Evolutionary conservation across 1,284 basidiomycete species (phyloP), one percentile per base, ranked within the genome.

Genomic region (Ceratobasidium papillatum): DNA sequence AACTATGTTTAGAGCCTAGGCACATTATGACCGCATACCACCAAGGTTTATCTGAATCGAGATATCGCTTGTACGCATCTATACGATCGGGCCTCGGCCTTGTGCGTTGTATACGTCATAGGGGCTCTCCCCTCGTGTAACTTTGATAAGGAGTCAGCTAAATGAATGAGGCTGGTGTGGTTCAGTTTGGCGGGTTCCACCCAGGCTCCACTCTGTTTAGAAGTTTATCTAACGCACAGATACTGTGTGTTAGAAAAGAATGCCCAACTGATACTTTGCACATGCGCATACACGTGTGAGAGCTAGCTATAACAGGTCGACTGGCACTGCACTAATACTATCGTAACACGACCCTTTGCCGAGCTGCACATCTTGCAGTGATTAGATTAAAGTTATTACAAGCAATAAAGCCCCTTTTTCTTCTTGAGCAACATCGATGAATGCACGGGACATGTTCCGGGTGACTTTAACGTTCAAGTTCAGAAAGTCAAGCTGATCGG

Each of bases 351-450:
- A 36, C 58, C 58, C 58, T 59, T 8, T 30, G 27, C 27, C 11
- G 58, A 38, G 56, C 3, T 54, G 34, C 34, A 58, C 30, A 14
- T n/a, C 58, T 34, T 11, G 58, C 58, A 59, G 19, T 59, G 58
- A 59, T 59, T 59, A 59, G 58, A 59, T 59, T 59, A 59, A 25
- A 56, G 54, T 56, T 56, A 34, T 17, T 56, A 32, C 54, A 9
- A 54, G 49, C 49, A 27, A 22, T 32, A 54, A 54, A 1, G 3
- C 30, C 54, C 54, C 32, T 9, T 56, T 56, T 56, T 34, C 54
- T 25, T 25, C 5, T 34, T 56, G 12, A 34, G 30, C 9, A 30
- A 54, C 51, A 30, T 52, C 51, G 51, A 47, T 47, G 45, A n/a
- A 17, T 22, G n/a, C 19, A 17, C 51, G 22, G 25, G 12, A 47